Percentiles rank a stretch among this genome's conserved stretches.
These are phyloP conservation scores for Daldinia vernicosa DNA, from an alignment of 495 filamentous ascomycete species.

Conservation along the genomic window DNA sequence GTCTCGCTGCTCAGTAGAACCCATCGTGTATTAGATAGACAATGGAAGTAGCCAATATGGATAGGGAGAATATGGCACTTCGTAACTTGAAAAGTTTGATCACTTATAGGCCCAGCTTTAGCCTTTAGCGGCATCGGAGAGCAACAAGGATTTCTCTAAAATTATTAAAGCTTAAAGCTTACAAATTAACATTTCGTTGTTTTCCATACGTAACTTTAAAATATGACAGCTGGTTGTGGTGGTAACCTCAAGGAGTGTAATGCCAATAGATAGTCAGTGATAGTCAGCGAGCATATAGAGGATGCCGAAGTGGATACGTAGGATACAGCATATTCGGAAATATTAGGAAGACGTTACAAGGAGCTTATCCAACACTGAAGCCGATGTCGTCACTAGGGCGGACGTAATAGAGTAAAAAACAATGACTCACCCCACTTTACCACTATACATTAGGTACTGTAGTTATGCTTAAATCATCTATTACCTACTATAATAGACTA, in stretches of 20 bases:
- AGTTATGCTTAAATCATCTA: background rate
- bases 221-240: background rate
- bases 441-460: no score
- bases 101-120: background rate
- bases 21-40: constrained; percentile 29
- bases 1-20: constrained; percentile 40
- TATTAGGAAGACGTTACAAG: background rate
- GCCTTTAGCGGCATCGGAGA: constrained; percentile 3
- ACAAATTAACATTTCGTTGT: background rate
- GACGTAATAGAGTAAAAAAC: background rate
- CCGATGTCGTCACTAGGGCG: constrained; percentile 2
- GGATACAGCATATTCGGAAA: background rate
- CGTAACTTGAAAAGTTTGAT: no score
- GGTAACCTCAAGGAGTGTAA: background rate
- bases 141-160: background rate
- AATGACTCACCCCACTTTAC: constrained; percentile 1
- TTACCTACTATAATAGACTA: background rate
- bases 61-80: background rate
- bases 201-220: background rate
- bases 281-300: background rate
- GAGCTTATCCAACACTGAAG: background rate
- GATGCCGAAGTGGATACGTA: background rate
- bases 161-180: background rate
- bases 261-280: background rate
- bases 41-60: background rate